Evolutionary conservation across 2,329 filamentous ascomycete species (phyloP).

Genomic region (Colletotrichum neosansevieriae): DNA sequence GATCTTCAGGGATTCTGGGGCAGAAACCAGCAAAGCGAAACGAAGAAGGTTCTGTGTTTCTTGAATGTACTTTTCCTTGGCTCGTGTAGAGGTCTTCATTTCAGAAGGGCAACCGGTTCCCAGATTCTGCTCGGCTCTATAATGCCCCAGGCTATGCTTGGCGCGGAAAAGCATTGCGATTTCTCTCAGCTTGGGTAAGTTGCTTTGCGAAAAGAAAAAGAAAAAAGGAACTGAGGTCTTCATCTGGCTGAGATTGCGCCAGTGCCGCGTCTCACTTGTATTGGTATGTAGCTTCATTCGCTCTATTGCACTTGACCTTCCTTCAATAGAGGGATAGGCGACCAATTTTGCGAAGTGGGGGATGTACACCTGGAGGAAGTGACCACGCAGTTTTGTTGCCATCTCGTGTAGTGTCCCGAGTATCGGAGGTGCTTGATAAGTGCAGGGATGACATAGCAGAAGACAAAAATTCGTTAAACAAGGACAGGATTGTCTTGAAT

Average conservation of each 20-base stretch:
- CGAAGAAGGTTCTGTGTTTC: conserved; percentile 10
- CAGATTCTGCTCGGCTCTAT: conserved; percentile 6
- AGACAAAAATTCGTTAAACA: conserved; percentile 11
- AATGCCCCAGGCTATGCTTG: not conserved
- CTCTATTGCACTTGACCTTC: too few relatives aligned
- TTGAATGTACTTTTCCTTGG: not conserved
- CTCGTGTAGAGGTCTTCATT: not conserved
- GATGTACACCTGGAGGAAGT: conserved; percentile 1
- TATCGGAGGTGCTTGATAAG: conserved; percentile 8
- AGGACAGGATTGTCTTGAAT: conserved; percentile 13
- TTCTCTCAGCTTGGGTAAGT: not conserved
- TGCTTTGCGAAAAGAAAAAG: not conserved
- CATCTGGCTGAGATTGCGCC: not conserved
- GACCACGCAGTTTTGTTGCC: not conserved
- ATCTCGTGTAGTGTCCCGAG: not conserved
- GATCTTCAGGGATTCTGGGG: conserved; percentile 34
- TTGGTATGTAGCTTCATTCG: not conserved
- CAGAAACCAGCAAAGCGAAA: conserved; percentile 22
- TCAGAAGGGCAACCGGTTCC: not conserved
- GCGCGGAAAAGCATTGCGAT: not conserved
- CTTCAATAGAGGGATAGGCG: conserved; percentile 1
- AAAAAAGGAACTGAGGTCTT: not conserved
- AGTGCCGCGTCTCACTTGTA: conserved; percentile 1
- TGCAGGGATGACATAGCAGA: not conserved
- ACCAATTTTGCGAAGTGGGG: conserved; percentile 4